phyloP scores from a whole-genome alignment of 768 basidiomycete species.

The Tricholoma sp. region DNA sequence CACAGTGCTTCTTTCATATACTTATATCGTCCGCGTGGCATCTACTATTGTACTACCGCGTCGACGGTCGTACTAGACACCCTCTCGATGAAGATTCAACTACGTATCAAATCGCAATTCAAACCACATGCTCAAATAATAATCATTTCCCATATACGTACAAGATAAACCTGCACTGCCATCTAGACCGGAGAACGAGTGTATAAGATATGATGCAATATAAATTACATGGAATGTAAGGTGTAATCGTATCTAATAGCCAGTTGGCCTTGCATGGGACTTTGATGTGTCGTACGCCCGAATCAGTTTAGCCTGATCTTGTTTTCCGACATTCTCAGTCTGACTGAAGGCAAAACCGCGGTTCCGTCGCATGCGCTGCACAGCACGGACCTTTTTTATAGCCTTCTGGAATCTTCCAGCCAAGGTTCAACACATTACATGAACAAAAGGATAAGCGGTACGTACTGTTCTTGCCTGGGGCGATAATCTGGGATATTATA shows the following conservation, averaged over 20 bases:
- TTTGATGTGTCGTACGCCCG: slow-evolving; percentile 86
- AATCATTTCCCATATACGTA: background rate
- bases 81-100: too few species aligned
- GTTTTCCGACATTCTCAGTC: slow-evolving; percentile 78
- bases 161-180: too few species aligned
- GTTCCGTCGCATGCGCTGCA: slow-evolving; percentile 93
- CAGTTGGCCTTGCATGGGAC: slow-evolving; percentile 63
- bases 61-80: too few species aligned
- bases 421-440: slow-evolving; percentile 6
- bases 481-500: slow-evolving; percentile 97
- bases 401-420: slow-evolving; percentile 87
- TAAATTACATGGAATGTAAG: slow-evolving; percentile 27
- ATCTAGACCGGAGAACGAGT: slow-evolving; percentile 3
- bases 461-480: slow-evolving; percentile 94
- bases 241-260: slow-evolving; percentile 41
- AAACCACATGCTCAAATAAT: too few species aligned
- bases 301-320: slow-evolving; percentile 85
- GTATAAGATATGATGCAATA: slow-evolving; percentile 20
- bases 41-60: too few species aligned
- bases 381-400: slow-evolving; percentile 99
- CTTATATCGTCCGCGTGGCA: too few species aligned
- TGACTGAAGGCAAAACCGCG: slow-evolving; percentile 98
- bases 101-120: too few species aligned
- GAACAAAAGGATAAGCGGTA: slow-evolving; percentile 13
- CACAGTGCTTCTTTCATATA: background rate